These are phyloP conservation scores for Aureobasidium sp. DNA, from an alignment of 2,329 filamentous ascomycete species.

Conservation along the genomic window DNA sequence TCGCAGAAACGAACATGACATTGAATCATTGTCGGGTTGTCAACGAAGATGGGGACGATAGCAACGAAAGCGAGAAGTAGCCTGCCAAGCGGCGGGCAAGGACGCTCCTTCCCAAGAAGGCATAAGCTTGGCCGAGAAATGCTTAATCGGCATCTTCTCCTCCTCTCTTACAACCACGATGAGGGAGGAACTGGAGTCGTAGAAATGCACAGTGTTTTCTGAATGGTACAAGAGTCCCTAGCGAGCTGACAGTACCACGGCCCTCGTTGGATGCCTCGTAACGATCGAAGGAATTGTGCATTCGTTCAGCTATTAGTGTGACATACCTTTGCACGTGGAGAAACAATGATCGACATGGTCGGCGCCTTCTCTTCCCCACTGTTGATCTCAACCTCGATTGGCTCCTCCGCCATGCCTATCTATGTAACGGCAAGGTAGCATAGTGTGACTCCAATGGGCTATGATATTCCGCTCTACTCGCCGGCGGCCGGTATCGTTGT, in stretches of 20 bases:
- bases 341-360: no score
- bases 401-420: neutral
- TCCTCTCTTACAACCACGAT: neutral
- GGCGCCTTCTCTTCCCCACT: neutral
- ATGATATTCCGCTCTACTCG: conserved; percentile 1
- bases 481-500: neutral
- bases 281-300: no score
- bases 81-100: neutral
- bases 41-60: no score
- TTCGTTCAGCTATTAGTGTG: no score
- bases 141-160: neutral
- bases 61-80: neutral
- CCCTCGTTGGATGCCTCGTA: no score
- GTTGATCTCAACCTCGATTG: neutral
- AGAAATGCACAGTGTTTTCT: no score
- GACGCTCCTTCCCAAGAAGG: neutral
- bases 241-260: no score
- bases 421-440: neutral
- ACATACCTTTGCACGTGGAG: no score
- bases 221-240: no score
- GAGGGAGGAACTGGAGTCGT: no score
- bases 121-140: conserved; percentile 1
- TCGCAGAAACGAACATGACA: no score
- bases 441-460: neutral
- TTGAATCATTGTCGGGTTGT: no score